Percentiles rank a stretch among this genome's conserved stretches.
phyloP scores from a whole-genome alignment of 2,329 filamentous ascomycete genomes.

The Lachnellula subtilissima region DNA sequence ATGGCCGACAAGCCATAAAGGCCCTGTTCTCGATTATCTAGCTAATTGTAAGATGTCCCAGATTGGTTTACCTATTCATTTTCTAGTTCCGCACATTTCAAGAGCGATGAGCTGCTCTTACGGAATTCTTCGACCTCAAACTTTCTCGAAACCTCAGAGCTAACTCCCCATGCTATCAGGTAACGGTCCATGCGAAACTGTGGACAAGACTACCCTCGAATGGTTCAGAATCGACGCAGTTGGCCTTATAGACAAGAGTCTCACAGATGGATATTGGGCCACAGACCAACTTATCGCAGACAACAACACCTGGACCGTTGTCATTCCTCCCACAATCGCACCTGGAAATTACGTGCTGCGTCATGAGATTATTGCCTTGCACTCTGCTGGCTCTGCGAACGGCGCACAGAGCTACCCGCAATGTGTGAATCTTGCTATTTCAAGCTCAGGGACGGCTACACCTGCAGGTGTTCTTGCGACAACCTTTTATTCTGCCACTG shows the following conservation, averaged over 20 bases:
- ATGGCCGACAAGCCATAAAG: constrained; percentile 61
- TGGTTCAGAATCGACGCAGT: constrained; percentile 43
- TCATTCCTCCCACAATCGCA: constrained; percentile 39
- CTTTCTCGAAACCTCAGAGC: neutral
- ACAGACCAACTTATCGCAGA: constrained; percentile 45
- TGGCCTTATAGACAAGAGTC: constrained; percentile 30
- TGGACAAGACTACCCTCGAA: constrained; percentile 35
- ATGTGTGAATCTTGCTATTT: constrained; percentile 46
- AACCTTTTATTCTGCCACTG: constrained; percentile 37
- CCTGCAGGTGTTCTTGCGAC: constrained; percentile 36
- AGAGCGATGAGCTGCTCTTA: no score
- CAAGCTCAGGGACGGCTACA: constrained; percentile 36
- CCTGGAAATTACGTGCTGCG: constrained; percentile 49
- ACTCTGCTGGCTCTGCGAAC: constrained; percentile 32
- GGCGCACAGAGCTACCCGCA: constrained; percentile 46
- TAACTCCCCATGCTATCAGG: neutral
- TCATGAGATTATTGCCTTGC: constrained; percentile 37
- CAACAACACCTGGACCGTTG: constrained; percentile 49
- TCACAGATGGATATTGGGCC: constrained; percentile 36
- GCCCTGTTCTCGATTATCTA: constrained; percentile 29
- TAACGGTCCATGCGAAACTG: constrained; percentile 36
- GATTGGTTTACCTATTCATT: no score
- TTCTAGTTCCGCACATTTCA: no score
- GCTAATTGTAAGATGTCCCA: constrained; percentile 22
- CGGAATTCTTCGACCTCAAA: no score